Evolutionary conservation across 73 alveolate species (phyloP).

Genomic region (Paramecium pentaurelia): DNA sequence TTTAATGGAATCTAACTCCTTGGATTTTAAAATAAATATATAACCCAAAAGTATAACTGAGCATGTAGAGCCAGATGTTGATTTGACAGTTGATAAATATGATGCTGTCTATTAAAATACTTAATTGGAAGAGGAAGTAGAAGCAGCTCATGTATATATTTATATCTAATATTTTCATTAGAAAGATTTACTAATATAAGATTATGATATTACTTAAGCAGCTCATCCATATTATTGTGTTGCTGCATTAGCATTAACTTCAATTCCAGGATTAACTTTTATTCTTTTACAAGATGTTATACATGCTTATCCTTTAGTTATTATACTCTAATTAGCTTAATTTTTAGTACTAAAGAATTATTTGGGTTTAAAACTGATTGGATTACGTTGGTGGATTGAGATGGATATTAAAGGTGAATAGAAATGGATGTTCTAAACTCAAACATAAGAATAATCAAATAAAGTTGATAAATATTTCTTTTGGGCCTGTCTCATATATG

Average conservation of each 20-base stretch:
- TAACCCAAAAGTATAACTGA: neutral
- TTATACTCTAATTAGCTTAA: neutral
- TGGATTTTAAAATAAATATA: constrained; percentile 14
- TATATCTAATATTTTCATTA: neutral
- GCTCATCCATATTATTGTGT: neutral
- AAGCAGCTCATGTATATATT: neutral
- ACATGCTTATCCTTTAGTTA: neutral
- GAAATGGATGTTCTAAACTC: neutral
- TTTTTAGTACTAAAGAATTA: neutral
- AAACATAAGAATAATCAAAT: neutral
- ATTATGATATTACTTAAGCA: neutral
- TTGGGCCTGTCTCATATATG: neutral
- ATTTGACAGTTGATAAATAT: constrained; percentile 27
- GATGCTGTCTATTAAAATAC: neutral
- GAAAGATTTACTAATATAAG: constrained; percentile 2
- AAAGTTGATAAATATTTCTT: neutral
- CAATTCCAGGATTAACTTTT: neutral
- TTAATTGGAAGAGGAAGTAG: neutral
- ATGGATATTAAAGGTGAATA: neutral
- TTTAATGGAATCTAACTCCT: neutral
- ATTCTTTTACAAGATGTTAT: neutral
- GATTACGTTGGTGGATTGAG: neutral
- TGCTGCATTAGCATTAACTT: neutral
- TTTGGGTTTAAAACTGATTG: neutral
- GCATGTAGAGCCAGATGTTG: constrained; percentile 29